A percentile compares a stretch with the other conserved stretches of the same genome.
Conservation (phyloP, 495 filamentous ascomycete species). For the Bathelium albidoporum region DNA sequence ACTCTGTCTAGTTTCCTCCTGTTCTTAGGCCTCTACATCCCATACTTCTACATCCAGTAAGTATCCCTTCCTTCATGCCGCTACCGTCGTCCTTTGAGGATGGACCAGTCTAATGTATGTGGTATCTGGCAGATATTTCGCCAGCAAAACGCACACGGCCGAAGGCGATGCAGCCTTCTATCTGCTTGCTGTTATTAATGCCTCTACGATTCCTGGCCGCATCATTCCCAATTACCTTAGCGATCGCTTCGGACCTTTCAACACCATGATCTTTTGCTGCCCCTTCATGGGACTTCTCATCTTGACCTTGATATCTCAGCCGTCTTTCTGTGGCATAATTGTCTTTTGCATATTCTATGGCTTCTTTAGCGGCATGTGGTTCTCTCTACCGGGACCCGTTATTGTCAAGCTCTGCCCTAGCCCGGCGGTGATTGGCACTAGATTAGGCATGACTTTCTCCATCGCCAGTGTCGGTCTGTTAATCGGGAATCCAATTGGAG, state of each 20-base stretch:
- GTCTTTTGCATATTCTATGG: constrained; percentile 29
- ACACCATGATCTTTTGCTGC: constrained; percentile 30
- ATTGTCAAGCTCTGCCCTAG: background rate
- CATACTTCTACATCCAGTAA: constrained; percentile 31
- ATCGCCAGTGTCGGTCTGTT: background rate
- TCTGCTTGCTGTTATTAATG: constrained; percentile 25
- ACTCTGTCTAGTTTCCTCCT: constrained; percentile 13
- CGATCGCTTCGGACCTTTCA: constrained; percentile 44
- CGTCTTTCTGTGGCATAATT: constrained; percentile 33
- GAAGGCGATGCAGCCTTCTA: constrained; percentile 40
- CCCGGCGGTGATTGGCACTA: background rate
- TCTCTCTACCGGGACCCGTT: background rate
- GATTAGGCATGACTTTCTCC: background rate
- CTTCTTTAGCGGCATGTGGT: constrained; percentile 30
- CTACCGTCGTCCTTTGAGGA: background rate
- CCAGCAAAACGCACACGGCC: constrained; percentile 41
- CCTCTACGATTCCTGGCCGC: constrained; percentile 43
- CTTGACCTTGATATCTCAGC: constrained; percentile 33
- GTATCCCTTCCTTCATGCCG: constrained; percentile 23
- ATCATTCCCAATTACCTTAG: constrained; percentile 46
- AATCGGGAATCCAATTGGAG: background rate
- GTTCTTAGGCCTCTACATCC: constrained; percentile 34
- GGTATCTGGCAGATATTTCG: constrained; percentile 33
- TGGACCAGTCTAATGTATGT: background rate
- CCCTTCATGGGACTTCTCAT: constrained; percentile 33